Percentiles rank a stretch among this genome's conserved stretches.
phyloP scores from a whole-genome alignment of 2,329 filamentous ascomycete genomes.

The Pyrenochaeta sp. region DNA sequence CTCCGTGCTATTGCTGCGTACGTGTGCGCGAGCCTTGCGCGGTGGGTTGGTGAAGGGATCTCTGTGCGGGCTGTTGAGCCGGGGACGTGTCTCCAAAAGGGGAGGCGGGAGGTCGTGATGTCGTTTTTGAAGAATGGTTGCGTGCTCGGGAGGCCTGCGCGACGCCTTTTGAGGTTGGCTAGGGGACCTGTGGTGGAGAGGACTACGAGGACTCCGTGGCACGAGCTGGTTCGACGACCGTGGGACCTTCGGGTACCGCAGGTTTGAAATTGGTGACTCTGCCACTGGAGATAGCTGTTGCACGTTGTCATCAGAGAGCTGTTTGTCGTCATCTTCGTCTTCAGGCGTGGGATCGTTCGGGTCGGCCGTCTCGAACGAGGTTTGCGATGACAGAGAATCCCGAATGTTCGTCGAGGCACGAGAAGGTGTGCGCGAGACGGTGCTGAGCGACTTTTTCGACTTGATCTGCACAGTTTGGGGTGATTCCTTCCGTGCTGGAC shows the following conservation, averaged over 20 bases:
- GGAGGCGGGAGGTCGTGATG: conserved; percentile 32
- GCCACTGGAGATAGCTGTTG: conserved; percentile 51
- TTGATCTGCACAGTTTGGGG: conserved; percentile 29
- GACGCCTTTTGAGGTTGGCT: conserved; percentile 16
- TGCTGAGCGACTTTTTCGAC: conserved; percentile 40
- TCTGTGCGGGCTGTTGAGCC: conserved; percentile 19
- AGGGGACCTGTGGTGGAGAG: conserved; percentile 15
- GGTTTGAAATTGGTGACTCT: conserved; percentile 54
- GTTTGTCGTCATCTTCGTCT: conserved; percentile 51
- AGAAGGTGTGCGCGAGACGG: conserved; percentile 35
- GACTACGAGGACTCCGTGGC: conserved; percentile 47
- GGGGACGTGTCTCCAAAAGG: conserved; percentile 43
- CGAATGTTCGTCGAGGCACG: conserved; percentile 40
- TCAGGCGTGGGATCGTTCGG: conserved; percentile 58
- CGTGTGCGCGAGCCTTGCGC: conserved; percentile 27
- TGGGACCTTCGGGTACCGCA: conserved; percentile 59
- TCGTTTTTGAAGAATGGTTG: conserved; percentile 21
- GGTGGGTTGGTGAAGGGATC: conserved; percentile 41
- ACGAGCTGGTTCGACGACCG: conserved; percentile 57
- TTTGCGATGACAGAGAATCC: conserved; percentile 49
- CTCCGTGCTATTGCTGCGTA: conserved; percentile 35
- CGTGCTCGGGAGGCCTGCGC: conserved; percentile 12
- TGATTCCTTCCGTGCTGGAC: conserved; percentile 24
- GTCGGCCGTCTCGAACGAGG: conserved; percentile 58
- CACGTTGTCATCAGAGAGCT: conserved; percentile 33